Percentiles rank a stretch among this genome's conserved stretches.
Conservation (phyloP, 2,329 filamentous ascomycete species). For the Chrysoporthe cubensis region DNA sequence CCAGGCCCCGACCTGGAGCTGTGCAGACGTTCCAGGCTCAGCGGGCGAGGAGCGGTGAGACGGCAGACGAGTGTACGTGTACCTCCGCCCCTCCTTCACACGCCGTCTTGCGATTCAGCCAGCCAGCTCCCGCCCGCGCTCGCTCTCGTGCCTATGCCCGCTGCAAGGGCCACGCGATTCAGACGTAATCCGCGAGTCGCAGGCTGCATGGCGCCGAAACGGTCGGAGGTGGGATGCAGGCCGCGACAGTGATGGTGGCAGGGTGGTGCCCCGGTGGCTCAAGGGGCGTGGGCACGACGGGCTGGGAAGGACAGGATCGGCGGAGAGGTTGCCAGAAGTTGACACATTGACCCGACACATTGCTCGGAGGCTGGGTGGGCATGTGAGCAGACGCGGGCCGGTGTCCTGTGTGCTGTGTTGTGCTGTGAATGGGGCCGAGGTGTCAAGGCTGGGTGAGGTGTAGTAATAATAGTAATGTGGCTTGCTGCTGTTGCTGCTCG, state of each 20-base stretch:
- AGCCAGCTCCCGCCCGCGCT: background rate
- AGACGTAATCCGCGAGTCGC: background rate
- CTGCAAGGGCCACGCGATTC: slow-evolving; percentile 9
- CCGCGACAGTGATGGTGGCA: background rate
- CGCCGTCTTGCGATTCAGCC: background rate
- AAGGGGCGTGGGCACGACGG: too few relatives aligned
- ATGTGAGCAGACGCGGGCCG: background rate
- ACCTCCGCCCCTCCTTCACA: background rate
- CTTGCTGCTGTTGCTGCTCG: background rate
- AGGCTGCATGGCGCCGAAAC: background rate
- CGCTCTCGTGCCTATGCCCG: background rate
- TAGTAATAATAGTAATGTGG: background rate
- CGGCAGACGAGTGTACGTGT: background rate
- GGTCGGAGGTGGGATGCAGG: background rate
- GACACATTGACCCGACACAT: background rate
- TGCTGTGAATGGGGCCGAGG: background rate
- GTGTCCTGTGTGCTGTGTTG: background rate
- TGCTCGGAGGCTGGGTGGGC: background rate
- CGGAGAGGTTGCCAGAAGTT: background rate
- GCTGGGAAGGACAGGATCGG: background rate
- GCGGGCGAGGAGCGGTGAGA: background rate
- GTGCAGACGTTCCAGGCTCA: background rate
- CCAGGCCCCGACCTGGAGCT: background rate
- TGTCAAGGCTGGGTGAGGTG: background rate
- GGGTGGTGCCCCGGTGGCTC: background rate